Conservation (phyloP, 306 rosid species). For the Cicer bijugum region DNA sequence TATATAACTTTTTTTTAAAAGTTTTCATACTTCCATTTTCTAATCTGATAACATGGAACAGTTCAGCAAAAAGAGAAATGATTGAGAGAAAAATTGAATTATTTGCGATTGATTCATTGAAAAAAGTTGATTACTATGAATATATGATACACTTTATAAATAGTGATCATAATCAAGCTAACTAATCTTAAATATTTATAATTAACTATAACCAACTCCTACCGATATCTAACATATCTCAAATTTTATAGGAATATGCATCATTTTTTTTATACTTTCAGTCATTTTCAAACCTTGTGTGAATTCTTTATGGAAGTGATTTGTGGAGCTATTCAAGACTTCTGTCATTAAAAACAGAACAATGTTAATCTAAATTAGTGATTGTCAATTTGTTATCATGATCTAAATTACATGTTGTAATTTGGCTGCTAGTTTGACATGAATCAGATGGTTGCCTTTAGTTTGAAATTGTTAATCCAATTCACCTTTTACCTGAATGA, state of each 20-base stretch:
- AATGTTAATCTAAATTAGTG: constrained; percentile 19
- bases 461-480: constrained; percentile 22
- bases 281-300: constrained; percentile 6
- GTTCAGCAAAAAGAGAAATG: too few species aligned
- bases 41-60: not conserved
- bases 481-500: constrained; percentile 24
- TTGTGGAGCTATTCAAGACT: not conserved
- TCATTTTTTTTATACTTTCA: constrained; percentile 8
- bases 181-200: too few species aligned
- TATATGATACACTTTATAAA: too few species aligned
- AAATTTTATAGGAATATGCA: constrained; percentile 15
- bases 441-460: constrained; percentile 27
- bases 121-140: too few species aligned
- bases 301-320: constrained; percentile 29
- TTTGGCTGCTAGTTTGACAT: constrained; percentile 10
- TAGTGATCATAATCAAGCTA: too few species aligned
- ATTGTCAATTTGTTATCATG: not conserved
- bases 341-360: not conserved
- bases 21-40: not conserved
- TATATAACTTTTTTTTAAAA: not conserved
- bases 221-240: not conserved
- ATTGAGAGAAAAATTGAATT: too few species aligned
- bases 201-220: too few species aligned
- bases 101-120: too few species aligned
- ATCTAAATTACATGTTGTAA: not conserved